Base-by-base conservation (phyloP, 2,329 filamentous ascomycete genomes). In the Cercospora beticola region DNA sequence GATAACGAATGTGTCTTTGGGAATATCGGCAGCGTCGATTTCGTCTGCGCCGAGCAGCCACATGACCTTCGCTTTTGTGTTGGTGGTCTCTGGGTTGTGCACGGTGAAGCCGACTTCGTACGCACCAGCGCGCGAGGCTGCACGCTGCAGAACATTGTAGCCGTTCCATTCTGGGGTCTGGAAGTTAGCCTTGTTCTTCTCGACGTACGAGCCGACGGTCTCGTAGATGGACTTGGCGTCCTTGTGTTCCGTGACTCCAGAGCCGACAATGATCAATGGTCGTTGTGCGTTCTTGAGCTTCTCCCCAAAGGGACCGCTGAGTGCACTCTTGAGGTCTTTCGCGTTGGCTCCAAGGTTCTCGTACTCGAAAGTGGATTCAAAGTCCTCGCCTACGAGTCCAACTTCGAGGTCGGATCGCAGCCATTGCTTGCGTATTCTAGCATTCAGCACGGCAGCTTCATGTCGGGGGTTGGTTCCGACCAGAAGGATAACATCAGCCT, bases 11-110 rank as follows among this genome's bases (percentile, higher is more conserved):
- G 95, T 94, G 74, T 95, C 92, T 86, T 95, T 97, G 76, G 95
- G 95, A 67, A 99, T 92, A 75, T 97, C 93, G 68, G 88, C 86
- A 74, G 92, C 88, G 72, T 86, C 86, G 78, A 98, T 87, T 83
- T 99, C 95, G 79, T 99, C 95, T 30, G 95, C 95, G 74, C 94
- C 95, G 62, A 99, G 89, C 62, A 99, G 89, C 94, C 94, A 99
- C 78, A 99, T 84, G 78, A 99, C 93, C 86, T 98, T 99, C 71
- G 95, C 90, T 79, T 89, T 92, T 61, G 92, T 94, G 79, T 92
- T 86, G 43, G 94, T 92, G 71, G 97, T 92, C 72, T 89, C 87
- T 1, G 89, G 83, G 16, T 93, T 97, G 60, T 94, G 92, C 14
- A 93, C 90, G 40, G 92, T 92, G 82, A 97, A 99, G 77, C 95